These are phyloP conservation scores for Xerocomus potaroensis DNA, from an alignment of 768 basidiomycete species.

Conservation along the genomic window DNA sequence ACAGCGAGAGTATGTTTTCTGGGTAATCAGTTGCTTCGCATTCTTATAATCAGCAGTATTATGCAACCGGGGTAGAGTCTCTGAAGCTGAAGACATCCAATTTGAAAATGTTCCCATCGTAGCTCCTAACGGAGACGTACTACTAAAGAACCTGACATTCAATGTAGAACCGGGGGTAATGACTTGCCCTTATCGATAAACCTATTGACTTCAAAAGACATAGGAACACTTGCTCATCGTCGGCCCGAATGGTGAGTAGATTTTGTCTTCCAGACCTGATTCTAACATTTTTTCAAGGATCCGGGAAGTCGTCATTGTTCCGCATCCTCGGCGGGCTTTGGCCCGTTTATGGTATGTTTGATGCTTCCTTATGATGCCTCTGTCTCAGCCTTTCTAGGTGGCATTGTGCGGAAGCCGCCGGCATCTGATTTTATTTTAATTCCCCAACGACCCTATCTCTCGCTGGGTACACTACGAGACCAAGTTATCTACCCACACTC, in stretches of 20 bases:
- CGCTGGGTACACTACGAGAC: slow-evolving; percentile 88
- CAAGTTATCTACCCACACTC: slow-evolving; percentile 96
- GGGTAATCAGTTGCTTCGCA: neutral
- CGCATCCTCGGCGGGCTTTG: slow-evolving; percentile 96
- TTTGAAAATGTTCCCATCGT: slow-evolving; percentile 95
- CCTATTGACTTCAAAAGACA: neutral
- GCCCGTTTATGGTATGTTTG: slow-evolving; percentile 57
- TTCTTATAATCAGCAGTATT: slow-evolving; percentile 51
- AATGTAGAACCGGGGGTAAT: slow-evolving; percentile 79
- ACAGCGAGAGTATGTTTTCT: slow-evolving; percentile 59
- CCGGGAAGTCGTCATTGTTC: slow-evolving; percentile 89
- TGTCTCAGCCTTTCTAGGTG: slow-evolving; percentile 36
- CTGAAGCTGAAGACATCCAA: slow-evolving; percentile 84
- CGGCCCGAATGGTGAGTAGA: slow-evolving; percentile 79
- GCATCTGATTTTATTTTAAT: slow-evolving; percentile 90
- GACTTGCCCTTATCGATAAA: neutral
- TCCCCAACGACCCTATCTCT: slow-evolving; percentile 95
- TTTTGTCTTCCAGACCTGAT: neutral
- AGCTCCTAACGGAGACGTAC: slow-evolving; percentile 91
- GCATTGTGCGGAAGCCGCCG: slow-evolving; percentile 84
- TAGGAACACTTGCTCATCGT: slow-evolving; percentile 91
- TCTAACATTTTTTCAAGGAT: slow-evolving; percentile 41
- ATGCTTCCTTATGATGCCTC: neutral
- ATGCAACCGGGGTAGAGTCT: slow-evolving; percentile 68
- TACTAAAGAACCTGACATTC: slow-evolving; percentile 83